Evolutionary conservation across 345 rosid species (phyloP).

Genomic region (Raphanus sativus): DNA sequence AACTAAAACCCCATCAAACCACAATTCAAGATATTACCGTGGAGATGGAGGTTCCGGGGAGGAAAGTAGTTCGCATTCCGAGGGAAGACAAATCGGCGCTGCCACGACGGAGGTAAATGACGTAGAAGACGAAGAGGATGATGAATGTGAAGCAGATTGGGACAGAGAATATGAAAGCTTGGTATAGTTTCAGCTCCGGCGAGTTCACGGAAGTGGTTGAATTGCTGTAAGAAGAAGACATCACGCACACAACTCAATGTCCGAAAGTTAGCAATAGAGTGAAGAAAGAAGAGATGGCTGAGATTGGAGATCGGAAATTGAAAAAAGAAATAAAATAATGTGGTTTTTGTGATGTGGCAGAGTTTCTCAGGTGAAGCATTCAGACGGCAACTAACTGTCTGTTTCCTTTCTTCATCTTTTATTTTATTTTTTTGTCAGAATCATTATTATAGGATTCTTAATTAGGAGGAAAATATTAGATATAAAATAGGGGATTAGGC

Average conservation of each 20-base stretch:
- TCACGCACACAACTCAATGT: conserved; percentile 29
- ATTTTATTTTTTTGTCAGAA: background rate
- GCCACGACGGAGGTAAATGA: conserved; percentile 75
- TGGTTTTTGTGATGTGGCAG: conserved; percentile 16
- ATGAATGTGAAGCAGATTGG: conserved; percentile 79
- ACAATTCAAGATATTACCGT: conserved; percentile 8
- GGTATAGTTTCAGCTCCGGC: conserved; percentile 68
- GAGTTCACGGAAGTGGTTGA: conserved; percentile 32
- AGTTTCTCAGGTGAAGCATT: conserved; percentile 28
- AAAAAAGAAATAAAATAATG: background rate
- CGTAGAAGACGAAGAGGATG: conserved; percentile 71
- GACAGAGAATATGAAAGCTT: conserved; percentile 74
- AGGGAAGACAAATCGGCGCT: conserved; percentile 67
- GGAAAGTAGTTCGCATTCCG: conserved; percentile 50
- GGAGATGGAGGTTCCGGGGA: conserved; percentile 24
- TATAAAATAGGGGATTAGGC: conserved; percentile 18
- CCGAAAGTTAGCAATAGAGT: background rate
- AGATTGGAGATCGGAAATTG: conserved; percentile 23
- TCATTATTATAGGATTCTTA: background rate
- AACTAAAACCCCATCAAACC: conserved; percentile 5
- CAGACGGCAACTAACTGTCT: conserved; percentile 17
- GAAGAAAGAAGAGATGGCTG: background rate
- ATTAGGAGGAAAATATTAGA: background rate
- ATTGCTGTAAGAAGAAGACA: conserved; percentile 48
- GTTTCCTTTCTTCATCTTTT: conserved; percentile 1